Conservation (phyloP, 2,329 filamentous ascomycete genomes). For the Monosporascus cannonballus region DNA sequence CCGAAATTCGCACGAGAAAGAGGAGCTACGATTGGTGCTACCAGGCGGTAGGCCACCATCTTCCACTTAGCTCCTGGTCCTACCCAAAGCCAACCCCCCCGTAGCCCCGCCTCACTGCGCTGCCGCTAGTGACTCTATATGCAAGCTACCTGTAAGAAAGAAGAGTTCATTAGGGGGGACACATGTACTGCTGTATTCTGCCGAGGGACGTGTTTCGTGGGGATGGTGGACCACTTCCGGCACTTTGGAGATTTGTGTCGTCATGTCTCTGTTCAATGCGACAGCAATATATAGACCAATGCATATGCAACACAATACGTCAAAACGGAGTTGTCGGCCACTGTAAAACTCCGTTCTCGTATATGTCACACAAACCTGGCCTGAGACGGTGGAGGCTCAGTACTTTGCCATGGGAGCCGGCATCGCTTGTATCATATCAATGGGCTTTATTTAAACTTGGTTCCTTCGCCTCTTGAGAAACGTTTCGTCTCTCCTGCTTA, state of each 20-base stretch:
- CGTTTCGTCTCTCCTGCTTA: no score
- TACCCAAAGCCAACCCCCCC: not conserved
- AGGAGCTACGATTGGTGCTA: not conserved
- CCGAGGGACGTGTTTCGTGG: not conserved
- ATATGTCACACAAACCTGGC: not conserved
- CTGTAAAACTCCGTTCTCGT: not conserved
- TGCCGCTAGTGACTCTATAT: not conserved
- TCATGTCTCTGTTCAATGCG: not conserved
- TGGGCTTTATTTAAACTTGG: no score
- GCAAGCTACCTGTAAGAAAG: not conserved
- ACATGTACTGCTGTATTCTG: not conserved
- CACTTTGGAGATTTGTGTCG: not conserved
- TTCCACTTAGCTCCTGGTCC: not conserved
- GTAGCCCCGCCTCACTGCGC: not conserved
- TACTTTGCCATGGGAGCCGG: not conserved
- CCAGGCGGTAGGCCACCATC: not conserved
- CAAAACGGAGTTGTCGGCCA: not conserved
- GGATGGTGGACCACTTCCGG: not conserved
- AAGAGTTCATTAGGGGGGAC: no score
- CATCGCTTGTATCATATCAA: no score
- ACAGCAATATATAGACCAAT: no score
- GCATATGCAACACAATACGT: not conserved
- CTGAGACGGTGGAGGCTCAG: not conserved
- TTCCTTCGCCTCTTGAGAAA: no score
- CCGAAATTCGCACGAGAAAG: not conserved